Conservation (phyloP, 768 basidiomycete genomes). For the Mycena olivaceomarginata region DNA sequence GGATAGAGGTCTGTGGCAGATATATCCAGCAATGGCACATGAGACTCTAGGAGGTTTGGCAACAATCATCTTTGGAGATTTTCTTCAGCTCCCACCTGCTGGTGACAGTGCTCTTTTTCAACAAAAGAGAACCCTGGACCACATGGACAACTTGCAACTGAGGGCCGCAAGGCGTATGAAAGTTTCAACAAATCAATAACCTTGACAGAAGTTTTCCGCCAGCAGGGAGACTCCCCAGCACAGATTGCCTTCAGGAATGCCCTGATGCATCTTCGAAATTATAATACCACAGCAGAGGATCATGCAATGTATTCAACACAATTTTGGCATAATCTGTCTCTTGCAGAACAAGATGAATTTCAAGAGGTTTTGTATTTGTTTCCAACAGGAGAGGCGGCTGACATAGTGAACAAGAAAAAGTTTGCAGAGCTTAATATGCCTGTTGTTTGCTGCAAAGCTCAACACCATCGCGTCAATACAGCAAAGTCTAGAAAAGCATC, state of each 20-base stretch:
- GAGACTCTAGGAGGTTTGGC: not conserved
- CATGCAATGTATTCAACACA: not conserved
- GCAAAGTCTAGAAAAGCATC: not conserved
- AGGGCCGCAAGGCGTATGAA: not conserved
- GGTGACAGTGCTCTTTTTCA: constrained; percentile 1
- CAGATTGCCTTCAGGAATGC: not conserved
- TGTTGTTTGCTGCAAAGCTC: not conserved
- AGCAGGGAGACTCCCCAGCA: not conserved
- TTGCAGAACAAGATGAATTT: not conserved
- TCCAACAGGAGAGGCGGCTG: not conserved
- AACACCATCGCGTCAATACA: not conserved
- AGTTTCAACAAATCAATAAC: not conserved
- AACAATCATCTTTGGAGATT: not conserved
- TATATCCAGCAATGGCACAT: not conserved
- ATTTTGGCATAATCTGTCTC: not conserved
- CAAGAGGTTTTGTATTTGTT: not conserved
- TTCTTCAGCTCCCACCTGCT: not conserved
- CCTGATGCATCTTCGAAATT: not conserved
- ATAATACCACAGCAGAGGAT: not conserved
- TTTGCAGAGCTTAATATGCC: not conserved
- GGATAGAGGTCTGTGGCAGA: not conserved
- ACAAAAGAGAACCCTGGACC: not conserved
- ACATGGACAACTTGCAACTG: not conserved
- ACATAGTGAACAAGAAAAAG: not conserved
- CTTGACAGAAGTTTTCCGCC: not conserved